These are phyloP conservation scores for Gossypium arboreum DNA, from an alignment of 345 rosid species.

Conservation along the genomic window DNA sequence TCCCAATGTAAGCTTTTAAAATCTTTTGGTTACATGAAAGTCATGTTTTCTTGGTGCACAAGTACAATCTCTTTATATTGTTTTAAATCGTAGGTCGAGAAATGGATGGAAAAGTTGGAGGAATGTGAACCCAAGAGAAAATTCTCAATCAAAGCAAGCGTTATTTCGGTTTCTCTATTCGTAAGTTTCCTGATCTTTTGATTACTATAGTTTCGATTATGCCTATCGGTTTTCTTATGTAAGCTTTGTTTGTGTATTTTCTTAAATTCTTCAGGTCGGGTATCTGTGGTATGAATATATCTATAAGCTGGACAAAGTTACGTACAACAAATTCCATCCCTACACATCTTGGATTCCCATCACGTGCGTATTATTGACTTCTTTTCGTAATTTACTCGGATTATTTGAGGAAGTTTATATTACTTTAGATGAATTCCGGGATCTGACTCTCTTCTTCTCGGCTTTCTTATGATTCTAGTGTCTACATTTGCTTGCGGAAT, in stretches of 20 bases:
- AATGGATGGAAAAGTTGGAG: slow-evolving; percentile 97
- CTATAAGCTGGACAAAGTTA: slow-evolving; percentile 82
- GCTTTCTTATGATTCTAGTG: slow-evolving; percentile 44
- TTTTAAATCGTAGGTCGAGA: slow-evolving; percentile 66
- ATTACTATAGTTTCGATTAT: not conserved
- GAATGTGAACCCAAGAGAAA: slow-evolving; percentile 75
- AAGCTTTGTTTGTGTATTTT: not conserved
- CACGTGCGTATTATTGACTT: slow-evolving; percentile 47
- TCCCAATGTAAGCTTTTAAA: slow-evolving; percentile 58
- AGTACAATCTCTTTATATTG: slow-evolving; percentile 17
- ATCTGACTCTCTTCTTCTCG: slow-evolving; percentile 22
- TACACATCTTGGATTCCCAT: slow-evolving; percentile 99
- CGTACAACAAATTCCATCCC: slow-evolving; percentile 93
- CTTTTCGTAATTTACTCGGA: not conserved
- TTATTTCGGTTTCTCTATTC: slow-evolving; percentile 47
- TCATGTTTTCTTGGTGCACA: slow-evolving; percentile 6
- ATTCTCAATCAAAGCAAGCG: slow-evolving; percentile 53
- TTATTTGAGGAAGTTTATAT: not conserved
- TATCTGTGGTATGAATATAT: slow-evolving; percentile 87
- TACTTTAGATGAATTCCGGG: not conserved
- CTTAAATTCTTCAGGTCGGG: slow-evolving; percentile 55
- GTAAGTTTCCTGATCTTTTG: slow-evolving; percentile 45
- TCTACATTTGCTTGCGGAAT: slow-evolving; percentile 87
- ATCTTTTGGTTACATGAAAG: not conserved
- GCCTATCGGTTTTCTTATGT: slow-evolving; percentile 10